These are phyloP conservation scores for Aspergillus floridensis DNA, from an alignment of 2,329 filamentous ascomycete genomes.

Conservation along the genomic window DNA sequence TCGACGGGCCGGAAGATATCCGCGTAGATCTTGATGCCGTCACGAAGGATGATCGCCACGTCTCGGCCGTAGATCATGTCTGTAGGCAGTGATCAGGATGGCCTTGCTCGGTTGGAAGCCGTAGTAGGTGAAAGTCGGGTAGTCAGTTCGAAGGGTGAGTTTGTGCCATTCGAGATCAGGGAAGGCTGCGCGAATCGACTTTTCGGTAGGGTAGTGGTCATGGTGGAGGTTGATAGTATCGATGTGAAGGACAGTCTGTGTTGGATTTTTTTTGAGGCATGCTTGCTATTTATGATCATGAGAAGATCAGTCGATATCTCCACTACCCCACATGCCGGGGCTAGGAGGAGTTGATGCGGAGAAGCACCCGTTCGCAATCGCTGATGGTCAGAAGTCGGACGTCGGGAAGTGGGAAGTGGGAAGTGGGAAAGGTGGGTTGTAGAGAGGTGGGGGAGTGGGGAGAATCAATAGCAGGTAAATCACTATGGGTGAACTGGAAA, in stretches of 20 bases:
- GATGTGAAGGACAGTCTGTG: too few relatives aligned
- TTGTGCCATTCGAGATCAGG: background rate
- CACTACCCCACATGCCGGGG: too few relatives aligned
- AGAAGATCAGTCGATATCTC: too few relatives aligned
- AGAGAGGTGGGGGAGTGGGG: background rate
- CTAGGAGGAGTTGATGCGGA: too few relatives aligned
- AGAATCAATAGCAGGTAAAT: too few relatives aligned
- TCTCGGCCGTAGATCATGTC: slow-evolving; percentile 26
- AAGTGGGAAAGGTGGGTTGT: background rate
- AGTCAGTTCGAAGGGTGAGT: background rate
- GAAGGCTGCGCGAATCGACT: background rate
- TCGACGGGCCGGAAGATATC: slow-evolving; percentile 25
- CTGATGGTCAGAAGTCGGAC: too few relatives aligned
- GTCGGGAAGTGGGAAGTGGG: background rate
- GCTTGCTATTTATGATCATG: too few relatives aligned
- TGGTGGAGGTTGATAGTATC: background rate
- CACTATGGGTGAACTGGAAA: too few relatives aligned
- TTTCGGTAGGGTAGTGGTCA: background rate
- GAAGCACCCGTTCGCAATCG: too few relatives aligned
- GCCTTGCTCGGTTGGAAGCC: slow-evolving; percentile 9
- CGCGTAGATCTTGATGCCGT: slow-evolving; percentile 24
- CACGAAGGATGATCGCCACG: slow-evolving; percentile 23
- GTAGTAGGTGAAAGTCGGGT: slow-evolving; percentile 3
- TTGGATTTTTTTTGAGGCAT: too few relatives aligned
- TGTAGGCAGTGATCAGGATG: slow-evolving; percentile 3